A percentile compares a stretch with the other conserved stretches of the same genome.
Conservation (phyloP, 1,284 basidiomycete species). For the Flammula alnicola region DNA sequence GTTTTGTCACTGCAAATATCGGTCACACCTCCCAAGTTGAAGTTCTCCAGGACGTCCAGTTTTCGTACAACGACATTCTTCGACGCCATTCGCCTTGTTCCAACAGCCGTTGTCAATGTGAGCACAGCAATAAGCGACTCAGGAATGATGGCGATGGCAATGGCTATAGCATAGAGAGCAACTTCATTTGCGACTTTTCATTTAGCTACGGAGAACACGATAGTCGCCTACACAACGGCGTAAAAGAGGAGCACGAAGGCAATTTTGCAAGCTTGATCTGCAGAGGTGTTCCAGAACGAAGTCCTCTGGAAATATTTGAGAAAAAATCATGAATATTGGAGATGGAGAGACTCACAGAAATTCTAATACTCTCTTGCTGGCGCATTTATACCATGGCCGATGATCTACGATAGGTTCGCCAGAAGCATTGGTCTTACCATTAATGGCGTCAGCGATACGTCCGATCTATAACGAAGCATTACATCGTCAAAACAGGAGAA, state of each 20-base stretch:
- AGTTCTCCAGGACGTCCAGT: conserved; percentile 60
- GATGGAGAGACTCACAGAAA: conserved; percentile 28
- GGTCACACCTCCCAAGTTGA: conserved; percentile 61
- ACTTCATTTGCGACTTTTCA: conserved; percentile 47
- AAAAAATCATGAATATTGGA: not conserved
- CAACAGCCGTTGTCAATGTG: conserved; percentile 53
- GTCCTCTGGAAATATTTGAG: conserved; percentile 29
- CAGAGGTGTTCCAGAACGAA: conserved; percentile 53
- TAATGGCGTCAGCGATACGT: conserved; percentile 51
- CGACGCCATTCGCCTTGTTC: conserved; percentile 56
- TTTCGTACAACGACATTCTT: conserved; percentile 56
- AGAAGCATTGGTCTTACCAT: conserved; percentile 27
- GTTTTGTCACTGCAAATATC: conserved; percentile 71
- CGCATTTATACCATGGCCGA: conserved; percentile 25
- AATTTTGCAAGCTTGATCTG: conserved; percentile 63
- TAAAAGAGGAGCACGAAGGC: conserved; percentile 63
- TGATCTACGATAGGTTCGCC: conserved; percentile 18
- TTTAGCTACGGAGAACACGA: conserved; percentile 58
- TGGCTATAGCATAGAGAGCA: conserved; percentile 50
- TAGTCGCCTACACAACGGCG: conserved; percentile 58
- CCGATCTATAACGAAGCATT: conserved; percentile 44
- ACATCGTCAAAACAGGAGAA: not conserved
- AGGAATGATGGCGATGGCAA: conserved; percentile 48
- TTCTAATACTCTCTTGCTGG: conserved; percentile 25
- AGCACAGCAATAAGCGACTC: conserved; percentile 47